Base-by-base conservation (phyloP, 345 rosid species). In the Populus nigra region DNA sequence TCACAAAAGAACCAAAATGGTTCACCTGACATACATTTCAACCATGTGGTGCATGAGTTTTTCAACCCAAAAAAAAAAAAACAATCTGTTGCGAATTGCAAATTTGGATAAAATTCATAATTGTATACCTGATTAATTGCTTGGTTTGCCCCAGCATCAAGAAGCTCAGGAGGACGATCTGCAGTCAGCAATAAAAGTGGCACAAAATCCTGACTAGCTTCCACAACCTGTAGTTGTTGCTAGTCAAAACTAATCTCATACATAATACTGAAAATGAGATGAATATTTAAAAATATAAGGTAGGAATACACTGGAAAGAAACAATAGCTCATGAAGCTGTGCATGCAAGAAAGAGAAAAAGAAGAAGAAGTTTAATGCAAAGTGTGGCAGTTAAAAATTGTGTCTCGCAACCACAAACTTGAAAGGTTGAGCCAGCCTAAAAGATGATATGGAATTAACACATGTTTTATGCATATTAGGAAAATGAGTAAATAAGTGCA, bases 131-230 rank as follows among this genome's bases (percentile, higher is more conserved):
- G 99, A 90, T 91, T 91, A 77, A 95, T 90, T 71, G 98, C 83
- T 87, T 95, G 99, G 83, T 91, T 95, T 55, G 99, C 99, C 67
- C 99, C 99, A 85, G 87, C 87, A 67, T 91, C 92, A 71, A 83
- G 94, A 84, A 95, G 97, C 87, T 95, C 99, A 61, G 93, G 93
- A 84, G 99, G 99, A 68, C 99, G 99, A 82, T 95, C 99, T 65
- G 99, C 99, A 20, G 98, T 91, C 73, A 93, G 90, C 73, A 95
- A 86, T 75, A 95, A 74, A 85, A 95, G 83, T 20, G 99, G 99
- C 80, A 95, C 80, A 82, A 89, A 91, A 88, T 93, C 98, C 83
- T 95, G 96, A 85, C 97, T 93, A 76, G 99, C 99, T 87, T 95
- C 99, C 68, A 95, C 99, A 73, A 95, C 99, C 99, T 95, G 86